Base-by-base conservation (phyloP, 805 yeast genomes). In the Candida multigemmis region DNA sequence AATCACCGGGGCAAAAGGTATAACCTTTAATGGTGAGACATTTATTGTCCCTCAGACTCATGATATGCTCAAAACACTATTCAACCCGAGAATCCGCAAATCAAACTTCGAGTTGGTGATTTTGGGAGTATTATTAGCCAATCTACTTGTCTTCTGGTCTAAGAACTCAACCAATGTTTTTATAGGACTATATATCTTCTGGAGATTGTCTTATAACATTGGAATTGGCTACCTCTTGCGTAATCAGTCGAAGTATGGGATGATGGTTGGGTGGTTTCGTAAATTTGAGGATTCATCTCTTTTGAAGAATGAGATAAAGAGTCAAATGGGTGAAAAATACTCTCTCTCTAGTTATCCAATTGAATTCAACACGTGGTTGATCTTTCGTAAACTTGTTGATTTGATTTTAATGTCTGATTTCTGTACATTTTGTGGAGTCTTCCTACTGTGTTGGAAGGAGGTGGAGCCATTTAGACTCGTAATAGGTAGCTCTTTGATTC, bases 391-490 rank as follows among this genome's bases (percentile, higher is more conserved):
- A 45, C 64, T 77, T 28, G 94, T 84, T 10, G 93, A 83, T 50
- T 65, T 83, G 49, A 74, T 83, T 28, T 63, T 83, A 42, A 82
- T 83, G 93, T 81, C 76, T 50, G 94, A 83, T 53, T 83, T 83
- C 48, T 69, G 77, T 15, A 71, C 83, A 12, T 83, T 83, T 48
- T 65, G 78, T 45, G 67, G 82, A 33, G 60, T 78, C 30, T 83
- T 82, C 44, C 64, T 54, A 30, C 69, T 57, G 19, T 55, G 64
- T 30, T 62, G 71, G 14, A 47, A 68, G 7, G 42, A 45, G 38
- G 44, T 76, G 25, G 57, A 69, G 11, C 49, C 55, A 32, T 49
- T 70, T 18, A 65, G 86, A 42, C 56, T 81, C 46, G 28, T 56
- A 1, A 52, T 75, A 10, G 94, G 94, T n/a, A 40, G 64, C 1